Percentiles rank a stretch among this genome's conserved stretches.
These are phyloP conservation scores for Phytophthora sp. DNA, from an alignment of 352 stramenopile species.

Conservation along the genomic window DNA sequence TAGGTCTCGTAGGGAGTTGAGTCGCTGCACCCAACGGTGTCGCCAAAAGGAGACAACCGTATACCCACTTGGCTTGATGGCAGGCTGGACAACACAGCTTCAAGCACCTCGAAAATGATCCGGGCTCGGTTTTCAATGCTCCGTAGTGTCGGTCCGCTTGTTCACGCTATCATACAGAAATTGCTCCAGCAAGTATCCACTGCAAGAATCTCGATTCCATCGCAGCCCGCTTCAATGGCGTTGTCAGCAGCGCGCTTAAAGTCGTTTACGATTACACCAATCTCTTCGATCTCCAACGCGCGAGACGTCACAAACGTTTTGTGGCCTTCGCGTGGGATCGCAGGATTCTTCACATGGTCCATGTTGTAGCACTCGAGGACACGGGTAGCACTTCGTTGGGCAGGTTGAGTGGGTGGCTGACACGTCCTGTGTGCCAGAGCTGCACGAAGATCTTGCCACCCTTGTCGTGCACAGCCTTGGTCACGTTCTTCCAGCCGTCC, in stretches of 20 bases:
- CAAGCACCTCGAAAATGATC: constrained; percentile 71
- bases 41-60: constrained; percentile 28
- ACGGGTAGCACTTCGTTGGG: constrained; percentile 16
- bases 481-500: constrained; percentile 20
- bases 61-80: constrained; percentile 31
- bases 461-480: constrained; percentile 42
- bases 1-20: constrained; percentile 42
- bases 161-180: constrained; percentile 82
- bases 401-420: constrained; percentile 21
- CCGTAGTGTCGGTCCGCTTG: constrained; percentile 81
- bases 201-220: constrained; percentile 90
- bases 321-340: constrained; percentile 24
- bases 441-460: constrained; percentile 20
- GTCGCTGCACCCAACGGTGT: constrained; percentile 42
- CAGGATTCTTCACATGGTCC: neutral
- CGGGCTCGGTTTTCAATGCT: constrained; percentile 74
- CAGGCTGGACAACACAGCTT: constrained; percentile 31
- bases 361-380: constrained; percentile 10
- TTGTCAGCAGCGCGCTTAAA: constrained; percentile 63
- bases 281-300: constrained; percentile 69
- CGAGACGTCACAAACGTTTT: constrained; percentile 50
- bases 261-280: constrained; percentile 65
- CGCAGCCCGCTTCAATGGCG: constrained; percentile 85
- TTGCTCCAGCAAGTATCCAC: constrained; percentile 91
- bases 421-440: constrained; percentile 24